Conservation (phyloP, 1,284 basidiomycete genomes). For the Cryptococcus depauperatus region DNA sequence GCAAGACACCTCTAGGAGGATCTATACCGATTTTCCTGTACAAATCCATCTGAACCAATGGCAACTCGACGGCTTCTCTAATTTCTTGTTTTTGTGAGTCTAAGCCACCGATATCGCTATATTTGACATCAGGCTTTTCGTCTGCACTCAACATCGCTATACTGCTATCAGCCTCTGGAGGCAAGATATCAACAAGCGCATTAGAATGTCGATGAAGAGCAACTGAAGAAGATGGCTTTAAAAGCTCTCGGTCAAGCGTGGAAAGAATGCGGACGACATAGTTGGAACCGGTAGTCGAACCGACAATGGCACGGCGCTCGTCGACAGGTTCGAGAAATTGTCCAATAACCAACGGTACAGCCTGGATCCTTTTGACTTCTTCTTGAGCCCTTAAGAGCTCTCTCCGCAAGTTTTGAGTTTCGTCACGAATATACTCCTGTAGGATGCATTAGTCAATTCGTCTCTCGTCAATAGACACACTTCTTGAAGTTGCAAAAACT, state of each 20-base stretch:
- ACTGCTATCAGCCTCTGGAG: constrained; percentile 95
- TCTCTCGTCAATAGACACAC: constrained; percentile 35
- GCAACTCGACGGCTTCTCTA: constrained; percentile 94
- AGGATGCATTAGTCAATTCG: constrained; percentile 5
- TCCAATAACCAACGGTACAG: constrained; percentile 98
- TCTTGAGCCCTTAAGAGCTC: constrained; percentile 98
- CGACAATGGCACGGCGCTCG: constrained; percentile 94
- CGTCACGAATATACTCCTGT: constrained; percentile 90
- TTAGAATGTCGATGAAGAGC: constrained; percentile 98
- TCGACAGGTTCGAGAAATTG: constrained; percentile 99
- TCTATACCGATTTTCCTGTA: constrained; percentile 99
- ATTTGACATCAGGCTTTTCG: constrained; percentile 86
- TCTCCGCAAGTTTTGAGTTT: constrained; percentile 94
- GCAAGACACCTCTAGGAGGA: constrained; percentile 85
- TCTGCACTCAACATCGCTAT: constrained; percentile 90
- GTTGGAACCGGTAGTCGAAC: constrained; percentile 92
- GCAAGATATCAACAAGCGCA: constrained; percentile 94
- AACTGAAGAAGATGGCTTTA: constrained; percentile 95
- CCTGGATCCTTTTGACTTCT: constrained; percentile 98
- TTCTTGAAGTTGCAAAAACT: constrained; percentile 90
- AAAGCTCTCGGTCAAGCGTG: constrained; percentile 91
- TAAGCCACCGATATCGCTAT: constrained; percentile 91
- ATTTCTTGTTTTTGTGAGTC: constrained; percentile 99
- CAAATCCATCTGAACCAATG: constrained; percentile 93
- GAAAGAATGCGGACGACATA: constrained; percentile 97